phyloP scores from a whole-genome alignment of 495 filamentous ascomycete genomes.

The Podospora pseudocomata region DNA sequence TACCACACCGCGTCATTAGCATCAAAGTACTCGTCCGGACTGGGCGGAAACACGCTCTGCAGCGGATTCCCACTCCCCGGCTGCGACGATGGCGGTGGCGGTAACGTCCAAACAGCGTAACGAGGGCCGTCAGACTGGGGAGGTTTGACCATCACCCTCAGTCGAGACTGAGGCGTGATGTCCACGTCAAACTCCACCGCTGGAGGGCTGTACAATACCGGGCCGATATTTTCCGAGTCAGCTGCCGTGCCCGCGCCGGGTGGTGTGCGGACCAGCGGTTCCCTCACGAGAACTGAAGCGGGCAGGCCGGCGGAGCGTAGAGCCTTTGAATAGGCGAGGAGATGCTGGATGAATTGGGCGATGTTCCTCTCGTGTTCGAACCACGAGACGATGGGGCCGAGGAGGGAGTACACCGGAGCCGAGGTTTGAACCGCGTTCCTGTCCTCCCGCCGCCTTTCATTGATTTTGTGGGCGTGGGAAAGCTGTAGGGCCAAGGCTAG shows the following conservation, averaged over 20 bases:
- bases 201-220: constrained; percentile 23
- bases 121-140: constrained; percentile 28
- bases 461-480: constrained; percentile 63
- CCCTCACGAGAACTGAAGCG: constrained; percentile 27
- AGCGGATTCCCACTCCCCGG: constrained; percentile 21
- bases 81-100: constrained; percentile 17
- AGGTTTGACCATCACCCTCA: constrained; percentile 34
- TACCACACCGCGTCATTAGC: constrained; percentile 23
- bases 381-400: constrained; percentile 63
- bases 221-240: constrained; percentile 14
- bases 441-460: constrained; percentile 42
- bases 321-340: constrained; percentile 17
- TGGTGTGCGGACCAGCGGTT: constrained; percentile 16
- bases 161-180: constrained; percentile 35
- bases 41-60: not conserved
- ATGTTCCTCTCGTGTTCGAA: constrained; percentile 55
- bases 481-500: constrained; percentile 63
- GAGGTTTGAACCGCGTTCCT: constrained; percentile 36
- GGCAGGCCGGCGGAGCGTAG: constrained; percentile 27
- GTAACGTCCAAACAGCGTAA: constrained; percentile 30
- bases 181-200: constrained; percentile 36
- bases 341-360: constrained; percentile 16
- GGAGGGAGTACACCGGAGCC: constrained; percentile 54
- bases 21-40: constrained; percentile 21
- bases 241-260: constrained; percentile 16